Base-by-base conservation (phyloP, 352 stramenopile species). In the Phytopythium litorale region DNA sequence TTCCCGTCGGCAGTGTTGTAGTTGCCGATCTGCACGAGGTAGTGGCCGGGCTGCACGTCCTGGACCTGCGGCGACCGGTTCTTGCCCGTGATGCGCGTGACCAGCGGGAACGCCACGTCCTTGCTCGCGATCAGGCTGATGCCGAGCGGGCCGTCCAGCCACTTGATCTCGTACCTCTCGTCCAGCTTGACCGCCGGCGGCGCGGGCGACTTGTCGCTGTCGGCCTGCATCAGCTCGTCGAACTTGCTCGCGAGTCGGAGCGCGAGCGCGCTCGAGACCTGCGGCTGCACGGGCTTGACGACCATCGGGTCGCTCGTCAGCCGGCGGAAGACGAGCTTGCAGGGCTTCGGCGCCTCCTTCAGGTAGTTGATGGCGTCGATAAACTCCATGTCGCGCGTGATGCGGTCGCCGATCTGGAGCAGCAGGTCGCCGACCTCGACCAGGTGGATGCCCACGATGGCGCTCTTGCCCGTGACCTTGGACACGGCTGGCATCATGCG, bases 81-180 rank as follows among this genome's bases (percentile, higher is more conserved):
- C 69, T 96, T 96, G 18, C 87, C 87, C 1, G 87, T 96, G 60
- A 96, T 94, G 18, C 87, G 78, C 66, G 87, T 96, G 42, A 96
- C 87, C 13, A 94, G 76, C 33, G 87, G 87, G 51, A 92, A 96
- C 65, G 84, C 81, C 23, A 90, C 84, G 63, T 96, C 87, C 45
- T 94, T 94, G 63, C 84, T 96, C 12, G 87, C 87, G 55, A 96
- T 93, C 9, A 96, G 60, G 81, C 84, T 94, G 66, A 96, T 93
- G 7, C 87, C 87, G 1, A 96, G 73, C 37, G 87, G 87, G 7
- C 87, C 87, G 50, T 96, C 87, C 46, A 92, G 73, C 87, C 87
- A 96, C 56, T 94, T 91, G 62, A 96, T 86, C 53, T 93, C 82
- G 66, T 94, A 96, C 61, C 91, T 93, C 42, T 85, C 75, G 5